These are phyloP conservation scores for Elsinoe fawcettii DNA, from an alignment of 2,329 filamentous ascomycete species.

Conservation along the genomic window DNA sequence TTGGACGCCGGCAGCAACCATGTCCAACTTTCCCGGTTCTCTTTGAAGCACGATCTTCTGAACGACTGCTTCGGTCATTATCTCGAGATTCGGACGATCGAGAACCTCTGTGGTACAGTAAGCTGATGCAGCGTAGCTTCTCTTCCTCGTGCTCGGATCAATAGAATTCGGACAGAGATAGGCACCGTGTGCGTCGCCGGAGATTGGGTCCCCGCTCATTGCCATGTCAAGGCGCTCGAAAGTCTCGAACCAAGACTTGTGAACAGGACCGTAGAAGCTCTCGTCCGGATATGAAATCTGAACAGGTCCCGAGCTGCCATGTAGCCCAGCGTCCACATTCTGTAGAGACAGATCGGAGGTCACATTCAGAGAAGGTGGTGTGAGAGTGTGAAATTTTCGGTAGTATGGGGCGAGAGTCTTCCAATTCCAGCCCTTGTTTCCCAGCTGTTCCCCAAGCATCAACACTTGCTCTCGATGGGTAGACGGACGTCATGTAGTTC, in stretches of 20 bases:
- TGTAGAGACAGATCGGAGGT: neutral
- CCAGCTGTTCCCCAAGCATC: conserved; percentile 30
- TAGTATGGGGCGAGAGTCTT: conserved; percentile 37
- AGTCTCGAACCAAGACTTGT: conserved; percentile 19
- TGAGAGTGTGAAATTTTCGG: conserved; percentile 23
- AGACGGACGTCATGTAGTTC: conserved; percentile 26
- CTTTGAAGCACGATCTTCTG: conserved; percentile 3
- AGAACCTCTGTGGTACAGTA: neutral
- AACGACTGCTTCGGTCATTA: conserved; percentile 18
- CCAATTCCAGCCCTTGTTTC: conserved; percentile 36
- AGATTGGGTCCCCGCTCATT: conserved; percentile 16
- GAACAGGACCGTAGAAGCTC: conserved; percentile 9
- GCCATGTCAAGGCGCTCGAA: conserved; percentile 18
- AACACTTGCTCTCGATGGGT: conserved; percentile 22
- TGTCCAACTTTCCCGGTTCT: neutral
- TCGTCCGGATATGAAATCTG: neutral
- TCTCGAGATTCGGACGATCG: neutral
- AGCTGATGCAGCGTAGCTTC: conserved; percentile 16
- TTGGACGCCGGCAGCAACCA: neutral
- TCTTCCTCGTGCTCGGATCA: conserved; percentile 21
- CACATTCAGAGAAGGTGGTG: conserved; percentile 16
- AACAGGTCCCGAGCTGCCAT: neutral
- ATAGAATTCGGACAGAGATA: conserved; percentile 7
- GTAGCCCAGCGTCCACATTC: neutral
- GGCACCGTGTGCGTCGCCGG: conserved; percentile 7